Evolutionary conservation across 2,329 filamentous ascomycete genomes (phyloP), one percentile per base, ranked within the genome.

Genomic region (Pseudogymnoascus sp.): DNA sequence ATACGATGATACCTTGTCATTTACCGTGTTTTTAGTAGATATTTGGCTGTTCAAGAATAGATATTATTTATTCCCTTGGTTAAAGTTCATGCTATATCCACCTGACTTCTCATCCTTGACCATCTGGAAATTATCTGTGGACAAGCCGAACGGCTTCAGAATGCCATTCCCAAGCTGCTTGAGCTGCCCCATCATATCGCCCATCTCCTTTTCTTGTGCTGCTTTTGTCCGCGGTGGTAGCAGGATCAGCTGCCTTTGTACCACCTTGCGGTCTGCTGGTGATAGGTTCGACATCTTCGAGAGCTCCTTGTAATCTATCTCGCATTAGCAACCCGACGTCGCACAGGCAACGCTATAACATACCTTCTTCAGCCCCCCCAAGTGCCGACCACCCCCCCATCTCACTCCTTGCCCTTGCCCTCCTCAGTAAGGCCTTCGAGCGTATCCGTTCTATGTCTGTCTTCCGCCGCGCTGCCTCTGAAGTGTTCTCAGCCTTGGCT

Each of bases 151-250:
- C 0, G 93, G 93, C 73, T 90, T 96, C 60, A 99, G 75, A 14
- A 99, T 85, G 1, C 92, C 91, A 73, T 99, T 96, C 0, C 95
- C 95, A 65, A 99, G 78, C 69, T 88, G 87, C 73, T 96, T 97
- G 70, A 99, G 77, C 78, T 97, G 97, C 16, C 89, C 90, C 92
- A 96, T 96, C 92, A 97, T 97, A 77, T 99, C 93, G 2, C 84
- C 88, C 84, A 95, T 91, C 76, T 99, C 95, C 69, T 83, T 84
- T 72, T 96, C 88, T 76, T 92, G 91, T 1, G 93, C 92, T 16
- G 83, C 84, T 67, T 93, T 90, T 60, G 91, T 83, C 66, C 82
- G 81, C 1, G 82, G 78, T 1, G 91, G 90, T 40, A 97, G 76
- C 21, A 79, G 77, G 12, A 80, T 75, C 64, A 96, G 78, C 68